Conservation (phyloP, 768 basidiomycete genomes). For the Tephrocybe sp. region DNA sequence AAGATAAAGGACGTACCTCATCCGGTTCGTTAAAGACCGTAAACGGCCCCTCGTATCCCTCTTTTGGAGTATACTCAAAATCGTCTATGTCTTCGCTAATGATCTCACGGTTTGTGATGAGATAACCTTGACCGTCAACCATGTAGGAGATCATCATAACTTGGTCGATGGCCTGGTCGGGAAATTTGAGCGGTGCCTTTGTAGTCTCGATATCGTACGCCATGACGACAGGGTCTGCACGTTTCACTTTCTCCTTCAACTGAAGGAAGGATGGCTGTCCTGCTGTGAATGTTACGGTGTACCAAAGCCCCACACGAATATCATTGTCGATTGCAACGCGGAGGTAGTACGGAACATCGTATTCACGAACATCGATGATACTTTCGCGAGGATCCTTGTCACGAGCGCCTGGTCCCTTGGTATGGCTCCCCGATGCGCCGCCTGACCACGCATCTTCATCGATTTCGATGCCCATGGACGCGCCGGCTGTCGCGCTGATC, state of each 20-base stretch:
- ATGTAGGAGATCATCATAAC: constrained; percentile 99
- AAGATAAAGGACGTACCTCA: constrained; percentile 61
- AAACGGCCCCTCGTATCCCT: constrained; percentile 97
- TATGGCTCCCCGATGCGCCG: constrained; percentile 33
- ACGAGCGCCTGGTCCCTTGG: constrained; percentile 31
- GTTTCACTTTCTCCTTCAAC: constrained; percentile 86
- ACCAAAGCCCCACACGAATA: constrained; percentile 98
- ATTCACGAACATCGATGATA: constrained; percentile 94
- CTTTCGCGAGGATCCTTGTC: constrained; percentile 88
- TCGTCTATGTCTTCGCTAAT: constrained; percentile 97
- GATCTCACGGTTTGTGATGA: constrained; percentile 97
- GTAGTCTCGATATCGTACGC: constrained; percentile 99
- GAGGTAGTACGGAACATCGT: constrained; percentile 95
- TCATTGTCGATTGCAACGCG: constrained; percentile 99
- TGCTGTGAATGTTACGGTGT: constrained; percentile 78
- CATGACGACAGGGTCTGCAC: constrained; percentile 99
- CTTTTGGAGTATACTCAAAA: constrained; percentile 98
- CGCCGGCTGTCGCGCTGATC: constrained; percentile 73
- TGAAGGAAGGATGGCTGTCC: constrained; percentile 75
- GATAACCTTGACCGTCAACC: constrained; percentile 96
- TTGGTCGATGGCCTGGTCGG: constrained; percentile 93
- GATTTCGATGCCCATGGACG: constrained; percentile 65
- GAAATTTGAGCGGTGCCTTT: constrained; percentile 99
- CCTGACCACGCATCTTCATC: constrained; percentile 62
- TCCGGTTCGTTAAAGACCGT: constrained; percentile 92